Conservation (phyloP, 2,329 filamentous ascomycete species). For the Diaporthe eres region DNA sequence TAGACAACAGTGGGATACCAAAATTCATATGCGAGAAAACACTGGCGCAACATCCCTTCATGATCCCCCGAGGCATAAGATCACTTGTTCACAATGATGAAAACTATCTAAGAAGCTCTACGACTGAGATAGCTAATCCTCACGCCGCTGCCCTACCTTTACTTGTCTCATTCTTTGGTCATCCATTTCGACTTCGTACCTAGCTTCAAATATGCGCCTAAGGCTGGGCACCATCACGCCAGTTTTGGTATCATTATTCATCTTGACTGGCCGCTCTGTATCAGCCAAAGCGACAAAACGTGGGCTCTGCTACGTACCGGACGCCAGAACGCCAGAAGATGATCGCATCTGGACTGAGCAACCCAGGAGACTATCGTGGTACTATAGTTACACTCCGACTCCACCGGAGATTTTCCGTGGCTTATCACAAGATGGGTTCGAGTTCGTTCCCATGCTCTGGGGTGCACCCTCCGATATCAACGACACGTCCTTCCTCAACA, state of each 20-base stretch:
- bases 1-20: background rate
- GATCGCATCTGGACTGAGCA: conserved; percentile 74
- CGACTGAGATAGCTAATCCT: background rate
- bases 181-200: too few species aligned
- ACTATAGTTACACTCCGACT: conserved; percentile 81
- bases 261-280: background rate
- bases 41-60: background rate
- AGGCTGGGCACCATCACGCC: background rate
- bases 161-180: background rate
- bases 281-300: conserved; percentile 70
- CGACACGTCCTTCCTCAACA: conserved; percentile 72
- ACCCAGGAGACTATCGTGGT: conserved; percentile 79
- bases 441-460: conserved; percentile 89
- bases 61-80: background rate
- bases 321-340: conserved; percentile 68
- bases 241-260: background rate
- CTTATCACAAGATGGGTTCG: conserved; percentile 67
- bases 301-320: conserved; percentile 78
- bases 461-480: conserved; percentile 63
- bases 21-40: background rate
- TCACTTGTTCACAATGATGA: background rate
- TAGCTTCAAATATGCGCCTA: background rate
- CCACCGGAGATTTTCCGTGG: conserved; percentile 68
- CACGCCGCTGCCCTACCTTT: background rate
- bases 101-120: too few species aligned